These are phyloP conservation scores for Ulmus americana DNA, from an alignment of 331 rosid species.

Conservation along the genomic window DNA sequence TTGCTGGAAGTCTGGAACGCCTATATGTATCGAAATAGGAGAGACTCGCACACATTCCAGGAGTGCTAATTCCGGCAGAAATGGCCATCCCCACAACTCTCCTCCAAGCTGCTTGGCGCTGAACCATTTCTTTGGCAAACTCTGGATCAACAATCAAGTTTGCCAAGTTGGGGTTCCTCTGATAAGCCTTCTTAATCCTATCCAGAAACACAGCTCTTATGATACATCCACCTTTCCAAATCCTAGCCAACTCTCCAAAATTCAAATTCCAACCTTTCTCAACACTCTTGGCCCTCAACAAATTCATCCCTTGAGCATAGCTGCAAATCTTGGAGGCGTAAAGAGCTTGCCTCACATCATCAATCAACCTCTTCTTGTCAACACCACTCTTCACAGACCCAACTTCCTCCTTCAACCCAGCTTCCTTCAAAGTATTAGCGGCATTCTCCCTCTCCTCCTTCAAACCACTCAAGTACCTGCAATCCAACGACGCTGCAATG, in stretches of 20 bases:
- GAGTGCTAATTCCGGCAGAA: conserved; percentile 78
- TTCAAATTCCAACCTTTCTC: conserved; percentile 84
- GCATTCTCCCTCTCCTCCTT: conserved; percentile 89
- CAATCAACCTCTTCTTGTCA: conserved; percentile 72
- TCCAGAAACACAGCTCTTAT: conserved; percentile 85
- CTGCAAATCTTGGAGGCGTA: conserved; percentile 90
- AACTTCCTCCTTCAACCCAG: conserved; percentile 55
- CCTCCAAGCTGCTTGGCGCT: conserved; percentile 85
- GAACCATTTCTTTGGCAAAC: conserved; percentile 86
- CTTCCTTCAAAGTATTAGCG: conserved; percentile 48
- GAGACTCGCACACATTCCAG: conserved; percentile 93
- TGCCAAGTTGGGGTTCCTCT: conserved; percentile 68
- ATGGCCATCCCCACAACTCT: conserved; percentile 83
- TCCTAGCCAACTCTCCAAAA: conserved; percentile 77
- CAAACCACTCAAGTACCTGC: conserved; percentile 71
- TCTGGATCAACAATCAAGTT: conserved; percentile 81
- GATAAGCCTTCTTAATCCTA: conserved; percentile 82
- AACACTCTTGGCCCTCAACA: conserved; percentile 74
- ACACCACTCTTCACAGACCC: conserved; percentile 38
- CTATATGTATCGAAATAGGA: conserved; percentile 81
- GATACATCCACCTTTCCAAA: conserved; percentile 96
- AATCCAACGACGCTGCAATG: conserved; percentile 80
- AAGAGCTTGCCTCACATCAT: conserved; percentile 91
- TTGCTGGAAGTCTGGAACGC: conserved; percentile 87
- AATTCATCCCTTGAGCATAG: conserved; percentile 93